Base-by-base conservation (phyloP, 2,329 filamentous ascomycete genomes). In the Basipetospora chlamydospora region DNA sequence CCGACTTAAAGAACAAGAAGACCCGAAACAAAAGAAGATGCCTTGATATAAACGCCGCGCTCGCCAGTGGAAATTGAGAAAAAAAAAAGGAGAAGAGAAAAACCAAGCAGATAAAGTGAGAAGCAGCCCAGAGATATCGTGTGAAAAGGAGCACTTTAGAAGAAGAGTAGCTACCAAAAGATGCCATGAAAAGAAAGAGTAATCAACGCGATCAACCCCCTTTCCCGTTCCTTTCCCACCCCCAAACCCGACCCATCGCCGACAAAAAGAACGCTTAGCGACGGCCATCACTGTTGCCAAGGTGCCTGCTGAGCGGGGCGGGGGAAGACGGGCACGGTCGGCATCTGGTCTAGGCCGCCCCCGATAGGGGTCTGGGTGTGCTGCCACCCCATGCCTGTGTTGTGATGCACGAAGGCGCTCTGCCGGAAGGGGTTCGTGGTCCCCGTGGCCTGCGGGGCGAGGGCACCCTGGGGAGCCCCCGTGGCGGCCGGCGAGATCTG, bases 371-470 rank as follows among this genome's bases (percentile, higher is more conserved):
- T 74, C 45, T 79, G 76, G 42, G 73, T 73, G 43, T 79, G 70
- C 54, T 95, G 87, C 85, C 90, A 96, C 2, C 84, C 84, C 55
- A 83, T 69, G 1, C 88, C 87, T 0, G 86, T 93, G 43, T 77
- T 68, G 49, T 93, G 86, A 51, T 93, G 90, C 36, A 93, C 78
- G 54, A 95, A 93, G 4, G 79, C 76, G 31, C 81, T 84, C 52
- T 96, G 86, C 12, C 90, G 73, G 68, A 96, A 96, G 1, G 90
- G 90, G 49, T 98, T 98, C 2, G 87, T 95, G 49, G 74, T 85
- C 7, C 86, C 87, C 0, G 87, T 95, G 2, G 80, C 71, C 49
- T 88, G 85, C 2, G 85, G 74, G 37, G 70, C 69, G 5, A 90
- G 59, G 33, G 67, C 57, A 26, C 58, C 61, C 2, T 64, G 62